phyloP scores from a whole-genome alignment of 2,329 filamentous ascomycete genomes.

The Fusarium burgessii region DNA sequence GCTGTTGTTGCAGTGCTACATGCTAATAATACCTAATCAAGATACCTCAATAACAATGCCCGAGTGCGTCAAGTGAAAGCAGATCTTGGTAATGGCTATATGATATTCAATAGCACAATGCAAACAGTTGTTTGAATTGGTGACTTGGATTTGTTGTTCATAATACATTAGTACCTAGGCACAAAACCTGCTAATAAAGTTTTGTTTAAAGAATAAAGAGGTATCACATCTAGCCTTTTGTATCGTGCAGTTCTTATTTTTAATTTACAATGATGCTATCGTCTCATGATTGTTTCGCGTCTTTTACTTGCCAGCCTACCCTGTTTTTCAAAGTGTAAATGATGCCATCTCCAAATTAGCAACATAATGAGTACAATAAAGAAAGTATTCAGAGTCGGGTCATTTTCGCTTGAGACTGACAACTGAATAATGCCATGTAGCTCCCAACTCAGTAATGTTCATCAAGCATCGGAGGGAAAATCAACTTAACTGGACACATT shows the following conservation, averaged over 20 bases:
- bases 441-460: not conserved
- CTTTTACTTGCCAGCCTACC: not conserved
- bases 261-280: not conserved
- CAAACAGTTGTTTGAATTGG: no score
- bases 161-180: no score
- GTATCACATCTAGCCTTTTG: not conserved
- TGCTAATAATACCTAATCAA: not conserved
- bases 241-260: not conserved
- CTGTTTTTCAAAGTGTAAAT: not conserved
- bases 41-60: not conserved
- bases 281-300: not conserved
- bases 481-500: not conserved
- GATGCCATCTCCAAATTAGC: not conserved
- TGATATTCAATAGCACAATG: no score
- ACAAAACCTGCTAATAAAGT: no score
- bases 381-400: not conserved
- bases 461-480: not conserved
- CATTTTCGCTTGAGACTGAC: not conserved
- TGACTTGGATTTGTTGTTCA: no score
- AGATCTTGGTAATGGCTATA: no score
- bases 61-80: not conserved
- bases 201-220: no score
- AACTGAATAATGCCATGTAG: not conserved
- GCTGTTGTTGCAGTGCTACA: slow-evolving; percentile 78
- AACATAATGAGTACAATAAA: not conserved